Base-by-base conservation (phyloP, 208 protist genomes). In the Lotmaria passim region DNA sequence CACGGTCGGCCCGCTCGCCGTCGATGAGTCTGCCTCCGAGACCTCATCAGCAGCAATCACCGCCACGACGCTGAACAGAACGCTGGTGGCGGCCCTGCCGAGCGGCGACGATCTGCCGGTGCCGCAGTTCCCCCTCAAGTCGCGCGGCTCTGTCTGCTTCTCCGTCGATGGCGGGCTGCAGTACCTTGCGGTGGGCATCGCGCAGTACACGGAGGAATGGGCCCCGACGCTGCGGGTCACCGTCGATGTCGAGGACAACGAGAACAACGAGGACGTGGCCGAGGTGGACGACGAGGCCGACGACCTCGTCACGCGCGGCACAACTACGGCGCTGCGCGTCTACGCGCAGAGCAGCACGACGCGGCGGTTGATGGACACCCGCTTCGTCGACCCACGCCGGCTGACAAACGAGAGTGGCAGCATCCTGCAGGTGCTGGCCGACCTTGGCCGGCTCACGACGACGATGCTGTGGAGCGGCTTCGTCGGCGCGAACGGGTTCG, bases 381-480 rank as follows among this genome's bases (percentile, higher is more conserved):
- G 87, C 69, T 89, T 81, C 60, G 61, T 64, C 23, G 33, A 69
- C 44, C 60, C 69, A 11, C 34, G 36, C 30, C 39, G 38, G 11
- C 30, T 60, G n/a, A 15, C 43, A 0, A 38, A 33, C 31, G 52
- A 15, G 43, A 50, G 53, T 43, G 30, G 59, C 39, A 41, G 46
- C 30, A 36, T 21, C 41, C 30, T 55, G 53, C 64, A 58, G 52
- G 69, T 69, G 30, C 41, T 64, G 46, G 69, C 69, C 2, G 69
- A 69, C 7, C 61, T 75, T 1, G 61, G 69, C 1, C 69, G 69
- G 53, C 82, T 93, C 43, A 85, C 80, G 8, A 78, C 79, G 15
- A 72, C 87, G 41, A 74, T 75, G 51, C 72, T 93, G 65, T 90
- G 87, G 84, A 78, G 67, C 17, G 87, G 87, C 19, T 93, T 93